Conservation (phyloP, 257 asterid genomes). For the Solanum medicagineum region DNA sequence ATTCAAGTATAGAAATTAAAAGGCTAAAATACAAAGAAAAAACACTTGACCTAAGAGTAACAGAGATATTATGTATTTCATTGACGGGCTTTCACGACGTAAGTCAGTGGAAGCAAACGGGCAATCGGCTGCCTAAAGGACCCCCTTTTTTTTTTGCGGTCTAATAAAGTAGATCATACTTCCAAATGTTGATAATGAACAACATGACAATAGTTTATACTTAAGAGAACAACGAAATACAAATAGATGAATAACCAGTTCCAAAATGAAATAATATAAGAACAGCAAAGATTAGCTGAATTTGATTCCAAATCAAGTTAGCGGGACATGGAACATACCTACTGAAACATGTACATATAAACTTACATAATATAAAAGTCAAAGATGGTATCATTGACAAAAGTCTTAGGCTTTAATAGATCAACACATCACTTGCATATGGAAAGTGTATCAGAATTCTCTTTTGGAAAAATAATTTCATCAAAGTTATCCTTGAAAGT, state of each 20-base stretch:
- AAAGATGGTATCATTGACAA: slow-evolving; percentile 80
- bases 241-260: background rate
- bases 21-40: background rate
- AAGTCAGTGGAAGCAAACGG: too few species aligned
- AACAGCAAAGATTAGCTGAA: background rate
- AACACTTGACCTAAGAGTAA: background rate
- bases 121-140: too few species aligned
- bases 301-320: background rate
- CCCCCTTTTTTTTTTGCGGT: background rate
- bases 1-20: background rate
- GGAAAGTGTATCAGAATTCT: slow-evolving; percentile 81
- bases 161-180: background rate
- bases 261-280: background rate
- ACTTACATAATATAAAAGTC: slow-evolving; percentile 82
- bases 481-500: slow-evolving; percentile 29
- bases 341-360: background rate
- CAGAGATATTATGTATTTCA: background rate
- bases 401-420: slow-evolving; percentile 57
- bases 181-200: background rate
- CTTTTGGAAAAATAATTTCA: slow-evolving; percentile 56
- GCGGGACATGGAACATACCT: background rate
- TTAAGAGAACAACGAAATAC: background rate
- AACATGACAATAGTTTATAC: background rate
- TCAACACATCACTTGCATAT: slow-evolving; percentile 54
- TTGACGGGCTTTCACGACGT: too few species aligned